phyloP scores from a whole-genome alignment of 345 rosid genomes.

The Lepidium sativum region DNA sequence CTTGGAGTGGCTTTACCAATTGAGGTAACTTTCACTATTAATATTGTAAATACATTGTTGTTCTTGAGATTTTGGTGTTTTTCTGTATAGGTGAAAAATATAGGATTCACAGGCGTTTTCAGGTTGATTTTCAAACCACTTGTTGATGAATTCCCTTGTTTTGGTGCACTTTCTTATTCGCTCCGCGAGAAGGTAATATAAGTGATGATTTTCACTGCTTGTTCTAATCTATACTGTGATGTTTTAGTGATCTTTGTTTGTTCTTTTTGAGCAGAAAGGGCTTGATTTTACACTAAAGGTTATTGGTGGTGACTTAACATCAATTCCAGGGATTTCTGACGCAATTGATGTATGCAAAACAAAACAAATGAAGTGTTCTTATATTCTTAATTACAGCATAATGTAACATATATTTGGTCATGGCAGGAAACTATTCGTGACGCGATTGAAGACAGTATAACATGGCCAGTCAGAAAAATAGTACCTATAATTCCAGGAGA shows the following conservation, averaged over 20 bases:
- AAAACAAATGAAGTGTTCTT: background rate
- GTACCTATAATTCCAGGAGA: conserved; percentile 80
- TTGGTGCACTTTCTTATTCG: conserved; percentile 82
- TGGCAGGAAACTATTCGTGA: conserved; percentile 70
- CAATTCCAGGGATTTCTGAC: conserved; percentile 81
- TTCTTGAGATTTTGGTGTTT: conserved; percentile 11
- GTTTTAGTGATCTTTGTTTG: background rate
- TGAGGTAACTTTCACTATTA: conserved; percentile 50
- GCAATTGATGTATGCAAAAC: conserved; percentile 61
- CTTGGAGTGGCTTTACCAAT: conserved; percentile 72
- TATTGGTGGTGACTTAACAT: conserved; percentile 67
- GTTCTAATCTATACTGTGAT: background rate
- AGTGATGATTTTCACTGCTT: background rate
- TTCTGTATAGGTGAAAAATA: conserved; percentile 64
- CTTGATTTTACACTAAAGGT: conserved; percentile 71
- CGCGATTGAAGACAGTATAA: conserved; percentile 81
- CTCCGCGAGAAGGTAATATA: conserved; percentile 56
- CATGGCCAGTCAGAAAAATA: conserved; percentile 89
- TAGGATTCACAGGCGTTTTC: conserved; percentile 89
- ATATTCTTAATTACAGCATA: background rate
- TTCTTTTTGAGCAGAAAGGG: conserved; percentile 46
- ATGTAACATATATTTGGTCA: background rate
- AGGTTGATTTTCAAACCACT: conserved; percentile 88
- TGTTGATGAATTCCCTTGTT: conserved; percentile 76
- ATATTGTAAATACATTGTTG: no score